Percentiles rank a stretch among this genome's conserved stretches.
Evolutionary conservation across 1,139 yeast species (phyloP).

Genomic region (Taiozyma sp.): DNA sequence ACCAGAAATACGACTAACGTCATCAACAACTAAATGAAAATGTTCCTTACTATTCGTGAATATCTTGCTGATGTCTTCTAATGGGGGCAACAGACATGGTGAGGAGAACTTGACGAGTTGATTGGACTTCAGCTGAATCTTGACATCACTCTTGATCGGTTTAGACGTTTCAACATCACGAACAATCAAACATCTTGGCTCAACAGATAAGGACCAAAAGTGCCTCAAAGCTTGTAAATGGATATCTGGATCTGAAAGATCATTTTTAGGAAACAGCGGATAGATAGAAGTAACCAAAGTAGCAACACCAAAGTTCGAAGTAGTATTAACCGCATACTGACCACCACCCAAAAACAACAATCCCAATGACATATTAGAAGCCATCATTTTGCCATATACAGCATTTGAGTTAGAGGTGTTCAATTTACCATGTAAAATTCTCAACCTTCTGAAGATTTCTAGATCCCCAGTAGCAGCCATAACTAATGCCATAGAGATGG

Average conservation of each 20-base stretch:
- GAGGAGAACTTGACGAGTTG: slow-evolving; percentile 30
- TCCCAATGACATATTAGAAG: slow-evolving; percentile 81
- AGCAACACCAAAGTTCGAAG: slow-evolving; percentile 63
- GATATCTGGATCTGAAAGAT: slow-evolving; percentile 41
- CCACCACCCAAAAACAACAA: slow-evolving; percentile 90
- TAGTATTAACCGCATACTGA: slow-evolving; percentile 70
- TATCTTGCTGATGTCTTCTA: slow-evolving; percentile 38
- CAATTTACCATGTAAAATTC: slow-evolving; percentile 52
- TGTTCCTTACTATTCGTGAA: slow-evolving; percentile 39
- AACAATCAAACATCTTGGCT: slow-evolving; percentile 72
- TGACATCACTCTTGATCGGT: slow-evolving; percentile 49
- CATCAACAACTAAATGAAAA: slow-evolving; percentile 40
- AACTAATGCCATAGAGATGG: slow-evolving; percentile 62
- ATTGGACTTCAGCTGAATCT: slow-evolving; percentile 40
- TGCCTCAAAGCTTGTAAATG: slow-evolving; percentile 86
- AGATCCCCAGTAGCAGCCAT: slow-evolving; percentile 95
- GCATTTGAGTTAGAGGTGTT: slow-evolving; percentile 7
- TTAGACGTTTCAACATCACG: slow-evolving; percentile 61
- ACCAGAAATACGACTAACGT: slow-evolving; percentile 36
- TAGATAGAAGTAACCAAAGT: slow-evolving; percentile 68
- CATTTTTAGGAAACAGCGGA: slow-evolving; percentile 58
- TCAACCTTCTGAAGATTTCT: slow-evolving; percentile 65
- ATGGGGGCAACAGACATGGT: slow-evolving; percentile 70
- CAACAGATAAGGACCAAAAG: slow-evolving; percentile 87
- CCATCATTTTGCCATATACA: slow-evolving; percentile 70